Evolutionary conservation across 1,284 basidiomycete species (phyloP), one percentile per base, ranked within the genome.

Genomic region (Boletellus sp.): DNA sequence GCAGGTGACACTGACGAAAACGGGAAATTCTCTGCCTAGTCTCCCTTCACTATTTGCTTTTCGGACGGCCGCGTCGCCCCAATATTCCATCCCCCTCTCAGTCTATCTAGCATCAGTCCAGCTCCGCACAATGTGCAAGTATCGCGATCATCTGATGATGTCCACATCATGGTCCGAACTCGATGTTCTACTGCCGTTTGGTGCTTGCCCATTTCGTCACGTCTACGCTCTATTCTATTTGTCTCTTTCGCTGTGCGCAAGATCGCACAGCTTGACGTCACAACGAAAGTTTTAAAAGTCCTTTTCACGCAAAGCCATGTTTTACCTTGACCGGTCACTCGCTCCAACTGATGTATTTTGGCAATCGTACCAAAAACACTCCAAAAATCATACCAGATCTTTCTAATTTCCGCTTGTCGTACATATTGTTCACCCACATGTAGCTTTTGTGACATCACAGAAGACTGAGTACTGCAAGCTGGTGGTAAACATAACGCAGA

Each of bases 141-240:
- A 26, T 26, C 45, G 8, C 41, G 41, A 29, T 35, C 49, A 23
- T 39, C 56, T 25, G 41, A 53, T 9, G 36, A 33, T 9, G 23
- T 61, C 34, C 41, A 22, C 26, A 46, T 63, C 36, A 48, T 41
- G 3, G 47, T 59, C 38, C 58, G 59, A 26, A 49, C 55, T 21
- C 40, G 44, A 8, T 17, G 30, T 19, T 32, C 35, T 16, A 25
- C 16, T 3, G 21, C 41, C 36, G n/a, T 21, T 36, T 59, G 53
- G 60, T 32, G 19, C 17, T 29, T 16, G 14, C 5, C 34, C n/a
- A 4, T 43, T 37, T 41, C 33, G 14, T 40, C 23, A 7, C 11
- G 0, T 44, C 37, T 8, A 6, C 20, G n/a, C 30, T 20, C 5
- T 41, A 8, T 11, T 26, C 17, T 37, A 17, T 37, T 30, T 23